Base-by-base conservation (phyloP, 1,284 basidiomycete species). In the Stereum hirsutum region DNA sequence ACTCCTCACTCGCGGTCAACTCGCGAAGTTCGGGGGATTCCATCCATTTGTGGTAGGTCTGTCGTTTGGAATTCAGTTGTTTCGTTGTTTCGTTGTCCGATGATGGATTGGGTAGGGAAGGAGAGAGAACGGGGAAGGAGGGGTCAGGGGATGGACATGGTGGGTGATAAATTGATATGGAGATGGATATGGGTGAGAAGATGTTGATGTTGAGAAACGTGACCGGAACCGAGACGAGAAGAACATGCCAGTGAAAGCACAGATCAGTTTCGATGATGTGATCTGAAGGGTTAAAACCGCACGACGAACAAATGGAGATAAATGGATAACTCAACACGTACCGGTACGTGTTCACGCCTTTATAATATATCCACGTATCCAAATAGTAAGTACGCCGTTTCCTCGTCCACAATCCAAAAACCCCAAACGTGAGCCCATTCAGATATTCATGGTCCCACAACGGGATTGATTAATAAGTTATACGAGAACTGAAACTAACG, bases 21-120 rank as follows among this genome's bases (percentile, higher is more conserved):
- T 80, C 73, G 40, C 83, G 75, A 40, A 98, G 66, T 49, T 80
- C 77, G 12, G 77, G 73, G 58, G 79, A 75, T 38, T 75, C 69
- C 94, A 98, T 96, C 94, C 94, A 98, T 54, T 75, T 71, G 58
- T 96, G 83, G 55, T 97, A 97, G 55, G 64, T 84, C 89, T 93
- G 49, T 33, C 28, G 28, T n/a, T n/a, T n/a, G n/a, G n/a, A n/a
- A n/a, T n/a, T n/a, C n/a, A n/a, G n/a, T n/a, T n/a, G n/a, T n/a
- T n/a, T n/a, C n/a, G n/a, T n/a, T n/a, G n/a, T n/a, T n/a, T n/a
- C n/a, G 38, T 44, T 25, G 25, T n/a, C n/a, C n/a, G n/a, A n/a
- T n/a, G 28, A 31, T 11, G 12, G 28, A 31, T 31, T 15, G 21
- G 33, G 15, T 10, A 11, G 33, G 21, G 10, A 8, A 8, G 17